Evolutionary conservation across 805 yeast species (phyloP), one percentile per base, ranked within the genome.

Genomic region (Zygoascus flipseniorum): DNA sequence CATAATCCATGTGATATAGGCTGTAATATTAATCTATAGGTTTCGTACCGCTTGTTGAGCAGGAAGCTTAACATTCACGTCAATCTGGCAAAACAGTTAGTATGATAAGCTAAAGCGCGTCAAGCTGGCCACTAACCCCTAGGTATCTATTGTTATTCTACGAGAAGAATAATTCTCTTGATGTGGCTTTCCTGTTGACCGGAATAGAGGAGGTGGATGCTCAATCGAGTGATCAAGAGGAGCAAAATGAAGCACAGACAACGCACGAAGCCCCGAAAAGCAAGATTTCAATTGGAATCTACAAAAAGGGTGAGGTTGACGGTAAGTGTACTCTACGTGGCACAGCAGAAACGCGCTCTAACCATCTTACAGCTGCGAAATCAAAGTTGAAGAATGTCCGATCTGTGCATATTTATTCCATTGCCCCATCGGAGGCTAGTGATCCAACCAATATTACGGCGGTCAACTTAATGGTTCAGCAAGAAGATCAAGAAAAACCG

Each of bases 1-100:
- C 20, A 23, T 2, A 14, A 8, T 23, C 13, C 8, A n/a, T 19
- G 26, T 48, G 2, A 32, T 26, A 5, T 6, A n/a, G 4, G 9
- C 13, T 2, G 47, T 49, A 42, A 48, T 20, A 14, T 41, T n/a
- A 23, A 35, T 35, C 8, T 35, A 11, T 31, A 49, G 52, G 41
- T 49, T 2, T 31, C 58, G 3, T 59, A 56, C 39, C 54, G 60
- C 11, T 45, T 58, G 23, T 47, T 57, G 37, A 59, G 62, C 37
- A 51, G 62, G 19, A 43, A 28, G 37, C 43, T 49, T 23, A 43
- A 53, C 11, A 46, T 56, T 9, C 60, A 59, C 39, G 59, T 58
- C 32, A 49, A 59, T 48, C 43, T 18, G 14, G 58, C 61, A 13
- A 59, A 59, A 44, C 55, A 55, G 60, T 57, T 39, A 45, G 60